Conservation (phyloP, 2,329 filamentous ascomycete species). For the Cladosporium phlei region DNA sequence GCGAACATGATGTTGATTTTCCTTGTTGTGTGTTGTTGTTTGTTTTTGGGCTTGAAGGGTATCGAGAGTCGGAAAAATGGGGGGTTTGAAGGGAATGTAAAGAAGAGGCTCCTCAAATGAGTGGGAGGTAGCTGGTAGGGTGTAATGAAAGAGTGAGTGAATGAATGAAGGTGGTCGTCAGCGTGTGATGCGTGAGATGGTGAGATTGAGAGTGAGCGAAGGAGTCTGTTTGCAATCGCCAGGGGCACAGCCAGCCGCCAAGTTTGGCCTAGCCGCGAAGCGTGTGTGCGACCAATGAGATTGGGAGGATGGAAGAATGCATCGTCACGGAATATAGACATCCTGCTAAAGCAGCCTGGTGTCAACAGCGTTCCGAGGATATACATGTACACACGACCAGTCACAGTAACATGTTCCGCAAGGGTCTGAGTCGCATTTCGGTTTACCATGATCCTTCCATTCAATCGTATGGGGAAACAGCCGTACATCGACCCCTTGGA, state of each 20-base stretch:
- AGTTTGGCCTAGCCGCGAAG: constrained; percentile 6
- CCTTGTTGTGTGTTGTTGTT: constrained; percentile 13
- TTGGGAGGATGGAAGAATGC: too few species aligned
- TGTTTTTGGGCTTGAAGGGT: neutral
- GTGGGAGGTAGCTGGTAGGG: constrained; percentile 10
- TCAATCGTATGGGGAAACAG: too few species aligned
- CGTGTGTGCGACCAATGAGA: constrained; percentile 1
- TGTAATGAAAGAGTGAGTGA: constrained; percentile 2
- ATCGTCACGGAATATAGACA: too few species aligned
- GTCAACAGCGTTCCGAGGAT: too few species aligned
- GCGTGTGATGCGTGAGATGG: too few species aligned
- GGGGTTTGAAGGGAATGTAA: neutral
- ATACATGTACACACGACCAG: too few species aligned
- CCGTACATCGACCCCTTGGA: too few species aligned
- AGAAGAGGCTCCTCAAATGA: constrained; percentile 10
- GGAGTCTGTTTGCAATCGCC: neutral
- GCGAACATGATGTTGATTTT: constrained; percentile 40
- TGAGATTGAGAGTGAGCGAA: constrained; percentile 5
- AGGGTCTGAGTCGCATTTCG: too few species aligned
- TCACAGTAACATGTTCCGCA: too few species aligned
- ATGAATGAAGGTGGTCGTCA: constrained; percentile 9
- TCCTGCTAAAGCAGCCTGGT: too few species aligned
- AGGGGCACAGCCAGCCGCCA: too few species aligned
- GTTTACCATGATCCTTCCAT: too few species aligned
- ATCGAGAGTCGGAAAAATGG: neutral